These are phyloP conservation scores for Suhomyces bokatorum DNA, from an alignment of 1,139 yeast species.

Conservation along the genomic window DNA sequence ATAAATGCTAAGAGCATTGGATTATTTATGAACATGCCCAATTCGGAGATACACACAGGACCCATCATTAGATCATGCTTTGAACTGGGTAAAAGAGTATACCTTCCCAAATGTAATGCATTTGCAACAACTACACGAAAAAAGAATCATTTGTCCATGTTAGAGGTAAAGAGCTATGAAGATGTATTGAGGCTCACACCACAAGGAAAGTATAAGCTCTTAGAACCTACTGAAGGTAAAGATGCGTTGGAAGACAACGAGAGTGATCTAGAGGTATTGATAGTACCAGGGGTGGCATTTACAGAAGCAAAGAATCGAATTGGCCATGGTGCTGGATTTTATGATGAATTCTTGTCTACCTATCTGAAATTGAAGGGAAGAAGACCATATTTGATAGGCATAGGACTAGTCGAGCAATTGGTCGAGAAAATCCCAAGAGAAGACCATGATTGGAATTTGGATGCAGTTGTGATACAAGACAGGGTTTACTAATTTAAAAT, in stretches of 20 bases:
- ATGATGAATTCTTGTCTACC: constrained; percentile 71
- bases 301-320: constrained; percentile 54
- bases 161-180: constrained; percentile 43
- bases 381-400: constrained; percentile 56
- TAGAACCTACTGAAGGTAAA: constrained; percentile 60
- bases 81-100: constrained; percentile 43
- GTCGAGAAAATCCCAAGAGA: constrained; percentile 62
- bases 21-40: constrained; percentile 66
- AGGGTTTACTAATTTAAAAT: constrained; percentile 1
- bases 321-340: constrained; percentile 94
- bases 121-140: constrained; percentile 25
- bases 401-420: constrained; percentile 74
- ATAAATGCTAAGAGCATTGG: constrained; percentile 52
- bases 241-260: constrained; percentile 32
- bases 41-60: constrained; percentile 59
- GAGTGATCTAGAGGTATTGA: constrained; percentile 62
- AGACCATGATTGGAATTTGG: constrained; percentile 66
- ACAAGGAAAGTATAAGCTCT: constrained; percentile 63
- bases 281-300: constrained; percentile 89
- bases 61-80: constrained; percentile 53
- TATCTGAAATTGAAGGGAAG: constrained; percentile 36
- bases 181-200: constrained; percentile 55
- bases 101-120: constrained; percentile 50
- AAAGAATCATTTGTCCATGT: constrained; percentile 57
- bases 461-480: constrained; percentile 49